Conservation (phyloP, 1,139 yeast species). For the Candida tropicalis region DNA sequence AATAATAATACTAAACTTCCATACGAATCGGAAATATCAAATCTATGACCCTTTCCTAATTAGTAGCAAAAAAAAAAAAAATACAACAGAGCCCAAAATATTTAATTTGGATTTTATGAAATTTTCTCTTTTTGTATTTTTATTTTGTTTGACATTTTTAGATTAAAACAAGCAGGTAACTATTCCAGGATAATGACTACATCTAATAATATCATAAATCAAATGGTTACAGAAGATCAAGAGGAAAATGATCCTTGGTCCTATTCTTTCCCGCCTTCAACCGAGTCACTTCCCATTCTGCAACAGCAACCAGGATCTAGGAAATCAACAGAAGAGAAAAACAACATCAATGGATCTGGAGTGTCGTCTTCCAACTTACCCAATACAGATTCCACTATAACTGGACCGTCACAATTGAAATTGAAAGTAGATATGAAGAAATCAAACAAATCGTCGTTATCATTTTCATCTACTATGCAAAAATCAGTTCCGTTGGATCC, state of each 20-base stretch:
- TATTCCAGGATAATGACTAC: neutral
- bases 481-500: constrained; percentile 64
- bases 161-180: neutral
- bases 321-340: neutral
- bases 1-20: too few species aligned
- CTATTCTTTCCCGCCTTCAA: constrained; percentile 46
- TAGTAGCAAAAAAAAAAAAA: too few species aligned
- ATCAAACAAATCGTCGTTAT: constrained; percentile 24
- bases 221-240: constrained; percentile 26
- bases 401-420: constrained; percentile 3
- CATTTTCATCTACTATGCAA: constrained; percentile 38
- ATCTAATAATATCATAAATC: neutral
- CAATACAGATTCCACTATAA: constrained; percentile 3
- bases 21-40: too few species aligned
- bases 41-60: too few species aligned
- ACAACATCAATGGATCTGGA: neutral
- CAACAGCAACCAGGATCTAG: constrained; percentile 6
- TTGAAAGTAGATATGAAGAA: constrained; percentile 8
- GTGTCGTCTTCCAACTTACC: neutral
- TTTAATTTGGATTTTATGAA: too few species aligned
- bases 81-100: too few species aligned
- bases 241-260: constrained; percentile 44
- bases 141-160: neutral
- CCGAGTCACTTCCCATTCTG: constrained; percentile 27
- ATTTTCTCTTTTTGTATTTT: too few species aligned